Conservation (phyloP, 768 basidiomycete species). For the Mrakia gelida region DNA sequence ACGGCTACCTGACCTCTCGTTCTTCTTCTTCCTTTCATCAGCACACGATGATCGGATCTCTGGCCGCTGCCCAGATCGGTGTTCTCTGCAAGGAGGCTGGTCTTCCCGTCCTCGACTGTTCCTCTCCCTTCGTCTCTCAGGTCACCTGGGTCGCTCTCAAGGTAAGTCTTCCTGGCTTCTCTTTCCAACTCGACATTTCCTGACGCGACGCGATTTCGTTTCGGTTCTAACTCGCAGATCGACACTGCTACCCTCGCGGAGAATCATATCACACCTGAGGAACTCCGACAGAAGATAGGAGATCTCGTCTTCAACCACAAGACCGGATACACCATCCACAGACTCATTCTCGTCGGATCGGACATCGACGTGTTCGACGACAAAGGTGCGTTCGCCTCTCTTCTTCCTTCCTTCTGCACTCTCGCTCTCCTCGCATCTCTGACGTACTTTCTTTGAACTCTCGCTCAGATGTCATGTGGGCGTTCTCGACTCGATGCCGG, state of each 20-base stretch:
- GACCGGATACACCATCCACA: constrained; percentile 26
- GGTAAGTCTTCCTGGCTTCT: neutral
- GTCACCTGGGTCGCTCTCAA: constrained; percentile 9
- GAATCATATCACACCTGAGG: constrained; percentile 16
- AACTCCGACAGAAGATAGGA: constrained; percentile 16
- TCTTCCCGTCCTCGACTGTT: constrained; percentile 8
- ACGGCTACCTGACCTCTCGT: neutral
- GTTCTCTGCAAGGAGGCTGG: constrained; percentile 17
- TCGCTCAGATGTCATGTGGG: constrained; percentile 23
- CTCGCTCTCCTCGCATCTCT: neutral
- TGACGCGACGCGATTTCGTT: neutral
- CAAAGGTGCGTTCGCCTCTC: neutral
- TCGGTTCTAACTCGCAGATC: neutral
- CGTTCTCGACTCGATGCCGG: constrained; percentile 17
- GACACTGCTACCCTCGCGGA: constrained; percentile 14
- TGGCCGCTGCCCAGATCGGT: constrained; percentile 22
- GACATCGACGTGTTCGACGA: constrained; percentile 27
- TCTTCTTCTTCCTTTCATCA: neutral
- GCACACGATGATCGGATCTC: constrained; percentile 28
- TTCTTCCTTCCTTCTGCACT: neutral
- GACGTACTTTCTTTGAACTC: neutral
- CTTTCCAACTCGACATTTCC: neutral
- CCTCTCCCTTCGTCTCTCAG: constrained; percentile 21
- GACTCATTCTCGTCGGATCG: constrained; percentile 10
- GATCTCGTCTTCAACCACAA: constrained; percentile 28